Conservation (phyloP, 176 grass and related monocot species). For the Oropetium thomaeum region DNA sequence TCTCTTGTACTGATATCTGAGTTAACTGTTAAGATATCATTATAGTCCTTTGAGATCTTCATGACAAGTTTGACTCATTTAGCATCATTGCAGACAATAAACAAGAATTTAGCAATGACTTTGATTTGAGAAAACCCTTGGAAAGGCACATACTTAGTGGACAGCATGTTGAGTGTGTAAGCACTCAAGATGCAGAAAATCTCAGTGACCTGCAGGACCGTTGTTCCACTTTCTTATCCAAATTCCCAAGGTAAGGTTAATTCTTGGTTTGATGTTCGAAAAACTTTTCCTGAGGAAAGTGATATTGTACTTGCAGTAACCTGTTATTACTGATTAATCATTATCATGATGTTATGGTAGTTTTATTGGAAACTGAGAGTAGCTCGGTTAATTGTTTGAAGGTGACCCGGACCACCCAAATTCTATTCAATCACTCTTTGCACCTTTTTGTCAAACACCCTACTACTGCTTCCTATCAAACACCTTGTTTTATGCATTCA, state of each 20-base stretch:
- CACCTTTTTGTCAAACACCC: not conserved
- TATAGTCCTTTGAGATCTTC: not conserved
- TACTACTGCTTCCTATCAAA: constrained; percentile 1
- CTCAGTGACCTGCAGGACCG: constrained; percentile 42
- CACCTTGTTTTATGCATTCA: constrained; percentile 30
- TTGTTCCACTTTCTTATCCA: constrained; percentile 68
- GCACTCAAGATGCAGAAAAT: constrained; percentile 53
- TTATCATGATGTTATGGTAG: not conserved
- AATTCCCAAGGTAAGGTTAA: constrained; percentile 49
- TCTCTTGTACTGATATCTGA: not conserved
- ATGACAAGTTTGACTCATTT: not conserved
- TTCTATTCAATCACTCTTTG: no score
- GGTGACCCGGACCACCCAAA: not conserved
- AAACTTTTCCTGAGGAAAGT: not conserved
- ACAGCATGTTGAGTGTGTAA: constrained; percentile 67
- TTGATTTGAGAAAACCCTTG: constrained; percentile 82
- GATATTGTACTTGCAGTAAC: not conserved
- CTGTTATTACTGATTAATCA: not conserved
- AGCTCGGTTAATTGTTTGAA: not conserved
- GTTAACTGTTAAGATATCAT: not conserved
- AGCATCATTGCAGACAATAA: constrained; percentile 58
- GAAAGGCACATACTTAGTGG: constrained; percentile 69
- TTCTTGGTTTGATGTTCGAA: constrained; percentile 12
- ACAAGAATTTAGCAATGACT: constrained; percentile 85
- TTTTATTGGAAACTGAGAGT: not conserved